phyloP scores from a whole-genome alignment of 169 alveolate genomes.

The Plasmodium gaboni region DNA sequence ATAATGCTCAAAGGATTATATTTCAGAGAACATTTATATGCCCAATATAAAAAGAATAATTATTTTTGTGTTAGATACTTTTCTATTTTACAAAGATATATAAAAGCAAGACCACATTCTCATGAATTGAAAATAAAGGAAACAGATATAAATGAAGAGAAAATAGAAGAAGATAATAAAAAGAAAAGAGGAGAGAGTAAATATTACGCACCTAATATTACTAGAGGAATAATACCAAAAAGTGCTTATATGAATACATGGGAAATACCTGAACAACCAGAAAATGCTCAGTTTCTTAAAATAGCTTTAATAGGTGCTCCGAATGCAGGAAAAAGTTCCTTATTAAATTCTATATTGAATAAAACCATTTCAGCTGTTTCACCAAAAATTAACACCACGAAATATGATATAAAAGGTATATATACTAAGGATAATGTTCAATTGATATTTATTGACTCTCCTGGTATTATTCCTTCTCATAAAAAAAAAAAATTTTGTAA shows the following conservation, averaged over 20 bases:
- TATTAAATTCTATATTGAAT: conserved; percentile 86
- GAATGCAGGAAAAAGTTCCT: conserved; percentile 90
- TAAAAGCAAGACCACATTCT: conserved; percentile 72
- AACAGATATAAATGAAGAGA: conserved; percentile 25
- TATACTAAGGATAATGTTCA: conserved; percentile 85
- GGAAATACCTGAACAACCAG: conserved; percentile 83
- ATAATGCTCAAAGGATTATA: too few species aligned
- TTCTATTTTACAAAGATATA: conserved; percentile 69
- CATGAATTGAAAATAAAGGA: conserved; percentile 56
- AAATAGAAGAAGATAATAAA: conserved; percentile 28
- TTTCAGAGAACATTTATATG: neutral
- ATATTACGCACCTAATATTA: conserved; percentile 68
- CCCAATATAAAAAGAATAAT: neutral
- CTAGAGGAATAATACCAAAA: conserved; percentile 76
- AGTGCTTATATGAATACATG: conserved; percentile 78
- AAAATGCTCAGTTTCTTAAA: conserved; percentile 77
- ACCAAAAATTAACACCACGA: conserved; percentile 91
- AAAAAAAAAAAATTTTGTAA: conserved; percentile 85
- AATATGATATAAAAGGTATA: conserved; percentile 85
- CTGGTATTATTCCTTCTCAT: conserved; percentile 90
- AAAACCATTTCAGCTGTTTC: conserved; percentile 89
- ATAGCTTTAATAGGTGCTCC: conserved; percentile 90
- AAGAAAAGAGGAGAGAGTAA: conserved; percentile 16
- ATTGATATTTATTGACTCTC: conserved; percentile 88
- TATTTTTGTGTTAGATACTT: conserved; percentile 15